A percentile compares a stretch with the other conserved stretches of the same genome.
Conservation (phyloP, 352 stramenopile species). For the Globisporangium canariense region DNA sequence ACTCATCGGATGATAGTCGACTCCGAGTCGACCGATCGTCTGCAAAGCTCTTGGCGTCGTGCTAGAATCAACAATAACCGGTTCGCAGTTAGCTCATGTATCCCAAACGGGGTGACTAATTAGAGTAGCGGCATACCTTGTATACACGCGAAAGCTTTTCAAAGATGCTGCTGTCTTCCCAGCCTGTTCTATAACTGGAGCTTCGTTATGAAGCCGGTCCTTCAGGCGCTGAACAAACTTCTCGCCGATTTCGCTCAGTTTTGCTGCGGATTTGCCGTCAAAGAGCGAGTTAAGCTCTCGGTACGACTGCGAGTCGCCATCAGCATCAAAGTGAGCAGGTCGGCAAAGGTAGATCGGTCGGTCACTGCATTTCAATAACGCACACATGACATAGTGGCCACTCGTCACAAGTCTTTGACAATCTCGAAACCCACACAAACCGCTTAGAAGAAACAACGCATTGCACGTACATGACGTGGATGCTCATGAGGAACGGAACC, state of each 20-base stretch:
- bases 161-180: background rate
- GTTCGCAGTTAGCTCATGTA: background rate
- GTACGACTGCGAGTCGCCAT: constrained; percentile 24
- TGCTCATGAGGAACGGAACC: constrained; percentile 50
- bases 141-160: constrained; percentile 36
- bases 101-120: background rate
- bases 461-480: constrained; percentile 36
- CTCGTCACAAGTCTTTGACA: background rate
- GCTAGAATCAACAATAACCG: constrained; percentile 8
- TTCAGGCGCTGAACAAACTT: constrained; percentile 26
- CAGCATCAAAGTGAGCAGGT: constrained; percentile 30
- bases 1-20: constrained; percentile 41
- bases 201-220: constrained; percentile 25
- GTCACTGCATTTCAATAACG: constrained; percentile 14
- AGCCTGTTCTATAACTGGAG: background rate
- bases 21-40: constrained; percentile 33
- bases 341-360: constrained; percentile 41
- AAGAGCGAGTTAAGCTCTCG: constrained; percentile 19
- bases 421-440: background rate
- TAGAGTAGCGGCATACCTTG: constrained; percentile 21
- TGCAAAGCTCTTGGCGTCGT: constrained; percentile 36
- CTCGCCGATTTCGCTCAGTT: constrained; percentile 21
- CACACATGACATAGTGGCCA: background rate
- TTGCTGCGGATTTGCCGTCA: constrained; percentile 3
- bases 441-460: background rate